Base-by-base conservation (phyloP, 2,329 filamentous ascomycete genomes). In the Helminthosporium solani region DNA sequence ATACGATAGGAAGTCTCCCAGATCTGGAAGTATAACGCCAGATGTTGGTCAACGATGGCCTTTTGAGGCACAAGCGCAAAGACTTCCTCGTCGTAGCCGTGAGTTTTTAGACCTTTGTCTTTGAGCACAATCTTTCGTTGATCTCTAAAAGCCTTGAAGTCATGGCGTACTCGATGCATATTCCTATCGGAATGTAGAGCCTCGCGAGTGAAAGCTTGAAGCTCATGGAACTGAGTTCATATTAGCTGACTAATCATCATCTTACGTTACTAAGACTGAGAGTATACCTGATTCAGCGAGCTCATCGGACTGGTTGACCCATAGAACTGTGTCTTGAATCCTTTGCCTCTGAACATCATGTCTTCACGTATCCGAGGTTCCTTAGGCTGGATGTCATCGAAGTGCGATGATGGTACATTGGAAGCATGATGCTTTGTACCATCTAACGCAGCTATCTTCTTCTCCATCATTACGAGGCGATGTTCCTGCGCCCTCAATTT, bases 1-100 rank as follows among this genome's bases (percentile, higher is more conserved):
- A 83, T 75, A 2, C 78, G 74, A 41, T 80, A 74, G 0, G 72
- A 70, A 1, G 70, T 73, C 47, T 81, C 80, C 46, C 78, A 81
- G 0, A 66, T 75, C 2, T 61, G 60, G 34, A 81, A 73, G 59
- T 83, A 84, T 0, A 75, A 51, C 1, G 57, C 46, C 6, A 72
- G 68, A 59, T 77, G 70, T 11, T 54, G 30, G 45, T 81, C 76
- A 1, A 75, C 63, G 15, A 67, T 56, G 14, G 42, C 50, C 40
- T 66, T 70, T 1, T 63, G 38, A 1, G 73, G 73, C 1, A 76
- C 51, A 4, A 71, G 42, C 0, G 61, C 60, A 28, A 67, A 58
- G 1, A 75, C 60, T 6, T 73, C 64, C 1, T 61, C 61, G 23
- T 70, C 62, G 1, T 56, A 54, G 3, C 58, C 54, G 7, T 52